Evolutionary conservation across 2,329 filamentous ascomycete species (phyloP).

Genomic region (Xylariaceae sp.): DNA sequence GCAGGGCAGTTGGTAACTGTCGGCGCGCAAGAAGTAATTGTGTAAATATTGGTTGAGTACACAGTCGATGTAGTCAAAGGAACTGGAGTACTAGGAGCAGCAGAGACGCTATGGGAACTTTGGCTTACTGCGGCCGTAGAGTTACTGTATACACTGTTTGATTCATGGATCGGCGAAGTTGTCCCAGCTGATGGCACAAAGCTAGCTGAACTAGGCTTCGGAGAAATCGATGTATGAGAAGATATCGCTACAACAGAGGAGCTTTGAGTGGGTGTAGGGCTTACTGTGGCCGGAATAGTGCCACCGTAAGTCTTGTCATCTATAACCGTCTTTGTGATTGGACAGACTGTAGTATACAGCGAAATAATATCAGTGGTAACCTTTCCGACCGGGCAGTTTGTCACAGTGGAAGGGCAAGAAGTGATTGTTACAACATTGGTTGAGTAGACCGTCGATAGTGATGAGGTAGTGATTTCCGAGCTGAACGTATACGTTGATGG

Average conservation of each 20-base stretch:
- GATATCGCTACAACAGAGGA: background rate
- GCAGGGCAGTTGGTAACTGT: conserved; percentile 26
- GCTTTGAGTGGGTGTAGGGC: conserved; percentile 1
- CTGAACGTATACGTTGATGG: conserved; percentile 29
- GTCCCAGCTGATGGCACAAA: conserved; percentile 10
- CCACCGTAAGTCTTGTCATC: conserved; percentile 26
- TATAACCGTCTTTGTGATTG: conserved; percentile 29
- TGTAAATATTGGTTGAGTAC: conserved; percentile 29
- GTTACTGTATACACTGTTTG: conserved; percentile 17
- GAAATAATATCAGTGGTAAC: conserved; percentile 29
- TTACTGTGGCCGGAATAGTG: conserved; percentile 3
- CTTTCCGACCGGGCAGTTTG: conserved; percentile 27
- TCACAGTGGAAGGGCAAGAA: conserved; percentile 25
- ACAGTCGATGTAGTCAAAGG: conserved; percentile 26
- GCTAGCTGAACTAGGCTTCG: conserved; percentile 1
- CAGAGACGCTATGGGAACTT: conserved; percentile 3
- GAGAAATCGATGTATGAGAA: conserved; percentile 1
- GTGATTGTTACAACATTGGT: conserved; percentile 28
- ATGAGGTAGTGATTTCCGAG: conserved; percentile 26
- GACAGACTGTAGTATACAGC: conserved; percentile 30
- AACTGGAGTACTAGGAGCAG: too few species aligned
- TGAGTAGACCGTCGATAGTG: conserved; percentile 29
- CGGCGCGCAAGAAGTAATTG: conserved; percentile 26
- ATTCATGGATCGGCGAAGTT: conserved; percentile 15
- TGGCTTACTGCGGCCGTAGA: conserved; percentile 10